Evolutionary conservation across 1,139 yeast genomes (phyloP), one percentile per base, ranked within the genome.

Genomic region (Sugiyamaella sp.): DNA sequence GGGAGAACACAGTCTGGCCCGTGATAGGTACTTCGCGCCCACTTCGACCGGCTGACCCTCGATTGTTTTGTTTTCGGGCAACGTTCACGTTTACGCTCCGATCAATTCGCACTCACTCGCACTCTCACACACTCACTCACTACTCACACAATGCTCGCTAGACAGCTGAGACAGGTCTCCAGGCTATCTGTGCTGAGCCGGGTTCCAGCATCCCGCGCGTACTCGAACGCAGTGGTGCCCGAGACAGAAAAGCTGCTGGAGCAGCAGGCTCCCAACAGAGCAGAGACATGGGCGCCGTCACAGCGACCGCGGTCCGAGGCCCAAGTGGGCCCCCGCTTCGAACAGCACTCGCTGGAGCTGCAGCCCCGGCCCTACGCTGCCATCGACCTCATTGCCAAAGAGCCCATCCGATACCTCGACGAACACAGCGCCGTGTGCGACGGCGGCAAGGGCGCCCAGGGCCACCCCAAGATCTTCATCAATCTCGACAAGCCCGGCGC

Each of bases 301-400:
- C 96, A 89, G 72, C 80, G 74, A 55, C 74, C 84, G 42, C 80
- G 91, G 69, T 65, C 76, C 39, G 82, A 82, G 25, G 82, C 85
- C 17, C 73, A 83, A 64, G 71, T 78, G 48, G 81, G 85, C 60
- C 84, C 90, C 10, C 78, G 93, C 65, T 88, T 88, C 65, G 80
- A 84, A 53, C 95, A 88, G 66, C 80, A 77, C 60, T 89, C 88
- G 67, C 75, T 88, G 59, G 75, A 57, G 41, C 56, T 64, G 25
- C 95, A 89, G 72, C 96, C 96, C 57, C 80, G 80, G 66, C 91
- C 96, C 5, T 81, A 83, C 60, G 89, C 96, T 46, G 96, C 95
- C 57, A 89, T 89, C 67, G 93, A 88, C 53, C 78, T 89, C 70
- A 86, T 89, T 66, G 85, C 87, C 42, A 73, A 85, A 66, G 83